Conservation (phyloP, 1,284 basidiomycete genomes). For the Puccinia triticina region DNA sequence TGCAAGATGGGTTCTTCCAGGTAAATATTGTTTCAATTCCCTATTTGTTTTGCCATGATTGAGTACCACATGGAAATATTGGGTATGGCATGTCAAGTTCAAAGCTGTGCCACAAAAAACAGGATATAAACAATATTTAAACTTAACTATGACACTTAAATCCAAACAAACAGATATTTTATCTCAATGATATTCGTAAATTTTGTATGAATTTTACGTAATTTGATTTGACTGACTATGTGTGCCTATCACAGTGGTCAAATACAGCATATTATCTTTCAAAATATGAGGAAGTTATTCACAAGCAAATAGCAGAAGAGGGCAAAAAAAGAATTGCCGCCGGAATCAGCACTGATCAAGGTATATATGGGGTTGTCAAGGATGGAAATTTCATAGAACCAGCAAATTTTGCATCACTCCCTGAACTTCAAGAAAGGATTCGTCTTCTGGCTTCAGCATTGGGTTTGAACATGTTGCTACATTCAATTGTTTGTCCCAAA, state of each 20-base stretch:
- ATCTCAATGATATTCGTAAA: too few relatives aligned
- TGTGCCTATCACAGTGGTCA: constrained; percentile 11
- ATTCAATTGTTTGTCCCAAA: constrained; percentile 9
- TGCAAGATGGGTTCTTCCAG: constrained; percentile 47
- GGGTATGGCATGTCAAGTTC: too few relatives aligned
- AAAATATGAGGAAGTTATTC: constrained; percentile 26
- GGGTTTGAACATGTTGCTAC: constrained; percentile 31
- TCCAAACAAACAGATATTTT: too few relatives aligned
- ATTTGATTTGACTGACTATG: neutral
- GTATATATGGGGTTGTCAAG: constrained; percentile 43
- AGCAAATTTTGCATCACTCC: neutral
- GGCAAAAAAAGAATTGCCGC: constrained; percentile 8
- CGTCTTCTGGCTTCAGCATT: constrained; percentile 13
- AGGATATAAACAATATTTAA: too few relatives aligned
- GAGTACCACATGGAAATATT: too few relatives aligned
- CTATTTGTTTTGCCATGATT: too few relatives aligned
- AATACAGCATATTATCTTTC: constrained; percentile 42
- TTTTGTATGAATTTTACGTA: too few relatives aligned
- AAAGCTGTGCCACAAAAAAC: too few relatives aligned
- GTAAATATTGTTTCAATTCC: neutral
- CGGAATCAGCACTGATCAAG: constrained; percentile 37
- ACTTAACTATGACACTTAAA: too few relatives aligned
- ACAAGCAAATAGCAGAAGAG: constrained; percentile 7
- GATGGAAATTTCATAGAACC: constrained; percentile 20
- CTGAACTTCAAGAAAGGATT: constrained; percentile 17